phyloP scores from a whole-genome alignment of 768 basidiomycete species.

The Macrolepiota dolichaula region DNA sequence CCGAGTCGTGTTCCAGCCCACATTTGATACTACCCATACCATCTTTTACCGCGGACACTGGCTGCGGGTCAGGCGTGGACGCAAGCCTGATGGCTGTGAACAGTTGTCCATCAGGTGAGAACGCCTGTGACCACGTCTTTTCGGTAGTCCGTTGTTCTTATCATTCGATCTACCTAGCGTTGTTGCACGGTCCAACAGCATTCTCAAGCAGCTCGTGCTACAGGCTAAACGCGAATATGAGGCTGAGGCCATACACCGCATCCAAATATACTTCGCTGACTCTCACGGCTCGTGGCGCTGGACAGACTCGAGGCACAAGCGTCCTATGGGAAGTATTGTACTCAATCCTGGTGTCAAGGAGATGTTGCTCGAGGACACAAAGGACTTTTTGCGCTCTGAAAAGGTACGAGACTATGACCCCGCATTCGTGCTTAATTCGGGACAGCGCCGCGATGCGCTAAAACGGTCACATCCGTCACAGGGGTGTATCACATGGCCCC shows the following conservation, averaged over 20 bases:
- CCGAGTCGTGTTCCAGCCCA: constrained; percentile 85
- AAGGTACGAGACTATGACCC: constrained; percentile 48
- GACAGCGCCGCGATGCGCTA: background rate
- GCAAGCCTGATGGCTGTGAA: constrained; percentile 71
- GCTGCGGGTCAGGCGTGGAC: constrained; percentile 69
- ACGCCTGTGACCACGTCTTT: background rate
- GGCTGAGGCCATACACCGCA: constrained; percentile 80
- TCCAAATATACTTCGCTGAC: constrained; percentile 89
- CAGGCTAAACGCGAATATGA: constrained; percentile 90
- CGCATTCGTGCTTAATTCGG: background rate
- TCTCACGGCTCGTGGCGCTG: constrained; percentile 86
- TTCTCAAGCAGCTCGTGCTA: constrained; percentile 85
- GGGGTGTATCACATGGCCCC: constrained; percentile 5
- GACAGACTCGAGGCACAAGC: constrained; percentile 84
- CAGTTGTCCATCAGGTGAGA: constrained; percentile 71
- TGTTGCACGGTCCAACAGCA: constrained; percentile 77
- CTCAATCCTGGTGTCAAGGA: constrained; percentile 88
- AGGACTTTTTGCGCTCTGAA: constrained; percentile 81
- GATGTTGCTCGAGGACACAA: constrained; percentile 78
- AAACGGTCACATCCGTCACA: background rate
- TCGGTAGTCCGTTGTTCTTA: background rate
- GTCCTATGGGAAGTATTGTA: constrained; percentile 85
- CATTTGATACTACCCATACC: constrained; percentile 84
- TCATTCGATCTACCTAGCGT: constrained; percentile 39
- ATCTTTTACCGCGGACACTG: constrained; percentile 86